Evolutionary conservation across 2,329 filamentous ascomycete genomes (phyloP).

Genomic region (Fusarium luffae): DNA sequence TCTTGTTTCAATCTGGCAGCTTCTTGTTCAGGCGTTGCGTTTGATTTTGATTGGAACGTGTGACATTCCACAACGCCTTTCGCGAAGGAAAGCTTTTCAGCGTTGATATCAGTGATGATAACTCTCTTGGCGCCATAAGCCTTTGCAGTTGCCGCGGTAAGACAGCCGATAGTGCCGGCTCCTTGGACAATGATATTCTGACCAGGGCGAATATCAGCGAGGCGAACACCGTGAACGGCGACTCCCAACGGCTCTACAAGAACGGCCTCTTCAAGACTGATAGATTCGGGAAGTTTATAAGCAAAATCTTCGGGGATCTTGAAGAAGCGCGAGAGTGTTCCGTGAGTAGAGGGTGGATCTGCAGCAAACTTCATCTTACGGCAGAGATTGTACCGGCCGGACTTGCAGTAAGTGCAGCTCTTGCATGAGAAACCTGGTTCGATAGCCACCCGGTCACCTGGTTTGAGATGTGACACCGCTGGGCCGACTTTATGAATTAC

Average conservation of each 20-base stretch:
- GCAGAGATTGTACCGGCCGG: slow-evolving; percentile 90
- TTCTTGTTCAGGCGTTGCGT: slow-evolving; percentile 16
- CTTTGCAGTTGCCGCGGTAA: slow-evolving; percentile 85
- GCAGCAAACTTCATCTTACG: slow-evolving; percentile 88
- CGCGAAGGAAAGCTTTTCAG: slow-evolving; percentile 36
- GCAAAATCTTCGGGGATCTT: slow-evolving; percentile 86
- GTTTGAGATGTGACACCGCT: slow-evolving; percentile 68
- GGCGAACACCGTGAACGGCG: slow-evolving; percentile 83
- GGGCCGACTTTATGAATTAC: slow-evolving; percentile 77
- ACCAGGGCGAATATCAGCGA: slow-evolving; percentile 76
- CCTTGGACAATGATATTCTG: slow-evolving; percentile 87
- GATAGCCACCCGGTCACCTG: slow-evolving; percentile 87
- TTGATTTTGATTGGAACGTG: background rate
- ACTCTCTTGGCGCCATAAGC: slow-evolving; percentile 79
- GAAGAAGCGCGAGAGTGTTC: slow-evolving; percentile 90
- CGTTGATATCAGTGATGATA: slow-evolving; percentile 35
- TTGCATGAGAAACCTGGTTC: slow-evolving; percentile 91
- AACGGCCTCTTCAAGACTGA: slow-evolving; percentile 86
- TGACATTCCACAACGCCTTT: slow-evolving; percentile 16
- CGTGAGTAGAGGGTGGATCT: slow-evolving; percentile 85
- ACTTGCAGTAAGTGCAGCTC: slow-evolving; percentile 79
- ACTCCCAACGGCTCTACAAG: slow-evolving; percentile 88
- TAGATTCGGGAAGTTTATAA: slow-evolving; percentile 82
- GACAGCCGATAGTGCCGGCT: slow-evolving; percentile 85
- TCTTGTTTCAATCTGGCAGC: slow-evolving; percentile 15